Base-by-base conservation (phyloP, 2,329 filamentous ascomycete genomes). In the Neurospora crassa region DNA sequence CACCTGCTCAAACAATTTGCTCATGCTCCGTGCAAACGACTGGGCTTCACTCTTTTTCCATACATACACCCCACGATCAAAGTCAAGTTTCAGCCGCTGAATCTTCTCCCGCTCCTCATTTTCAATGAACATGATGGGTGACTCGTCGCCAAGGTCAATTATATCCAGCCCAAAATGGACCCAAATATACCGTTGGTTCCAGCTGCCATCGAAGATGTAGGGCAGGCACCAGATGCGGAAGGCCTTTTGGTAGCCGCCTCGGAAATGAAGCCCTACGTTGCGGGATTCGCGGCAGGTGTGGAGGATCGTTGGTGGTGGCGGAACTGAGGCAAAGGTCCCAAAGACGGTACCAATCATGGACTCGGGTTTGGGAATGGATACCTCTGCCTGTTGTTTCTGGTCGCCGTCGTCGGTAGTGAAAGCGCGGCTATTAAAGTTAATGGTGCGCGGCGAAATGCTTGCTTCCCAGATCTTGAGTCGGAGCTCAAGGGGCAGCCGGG, bases 401-500 rank as follows among this genome's bases (percentile, higher is more conserved):
- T 29, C 29, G 29, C 3, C 29, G 3, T 4, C 29, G 2, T 18
- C 41, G 41, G 3, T 2, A 2, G 1, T 18, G 41, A 18, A 42
- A 3, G 67, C 29, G 14, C 18, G 10, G 34, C 0, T 2, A 5
- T 41, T 29, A 6, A 41, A n/a, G 10, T 41, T 16, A 5, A 67
- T 40, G 10, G 53, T 20, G 7, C 40, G 63, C 20, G 24, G 20
- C n/a, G 43, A 16, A 41, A 43, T 34, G 67, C 43, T 53, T 63
- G 70, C 63, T 20, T 68, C 67, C 70, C 70, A 71, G 10, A 71
- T 68, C 20, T 63, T 37, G 14, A 71, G 16, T 29, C 70, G 67
- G 18, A 71, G 70, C 43, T 71, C 67, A 4, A 40, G 2, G 14
- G 70, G 67, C 6, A 71, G 67, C 3, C 67, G 18, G 29, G 18